Conservation (phyloP, 1,284 basidiomycete species). For the Coriolopsis trogii region DNA sequence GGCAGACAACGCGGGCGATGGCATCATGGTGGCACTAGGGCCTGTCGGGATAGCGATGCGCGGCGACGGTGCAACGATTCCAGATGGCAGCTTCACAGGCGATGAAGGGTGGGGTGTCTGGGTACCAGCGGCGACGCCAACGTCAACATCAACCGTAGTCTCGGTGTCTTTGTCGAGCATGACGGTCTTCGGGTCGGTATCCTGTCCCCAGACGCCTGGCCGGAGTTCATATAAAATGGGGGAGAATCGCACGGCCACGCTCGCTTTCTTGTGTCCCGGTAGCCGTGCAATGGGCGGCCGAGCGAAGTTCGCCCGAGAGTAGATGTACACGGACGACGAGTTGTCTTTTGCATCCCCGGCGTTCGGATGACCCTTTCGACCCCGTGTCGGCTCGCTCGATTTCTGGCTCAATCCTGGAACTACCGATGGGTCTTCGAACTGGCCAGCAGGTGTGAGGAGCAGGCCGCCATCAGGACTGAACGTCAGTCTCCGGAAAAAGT, state of each 20-base stretch:
- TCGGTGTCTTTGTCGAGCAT: constrained; percentile 74
- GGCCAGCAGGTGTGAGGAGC: constrained; percentile 92
- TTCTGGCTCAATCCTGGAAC: constrained; percentile 43
- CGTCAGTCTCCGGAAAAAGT: constrained; percentile 92
- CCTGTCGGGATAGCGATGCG: constrained; percentile 41
- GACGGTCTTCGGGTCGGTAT: constrained; percentile 52
- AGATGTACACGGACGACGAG: constrained; percentile 87
- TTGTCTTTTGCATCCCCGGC: constrained; percentile 39
- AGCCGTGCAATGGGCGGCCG: constrained; percentile 91
- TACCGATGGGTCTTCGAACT: constrained; percentile 89
- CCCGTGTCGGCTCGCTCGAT: constrained; percentile 46
- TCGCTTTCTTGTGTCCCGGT: constrained; percentile 95
- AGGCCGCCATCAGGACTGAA: constrained; percentile 96
- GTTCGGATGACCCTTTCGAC: constrained; percentile 53
- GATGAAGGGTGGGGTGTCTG: constrained; percentile 21
- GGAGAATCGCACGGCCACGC: constrained; percentile 92
- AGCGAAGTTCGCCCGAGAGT: constrained; percentile 92
- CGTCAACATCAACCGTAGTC: constrained; percentile 63
- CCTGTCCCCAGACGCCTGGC: constrained; percentile 50
- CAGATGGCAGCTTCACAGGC: constrained; percentile 17
- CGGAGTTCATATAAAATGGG: constrained; percentile 92
- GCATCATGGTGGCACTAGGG: constrained; percentile 39
- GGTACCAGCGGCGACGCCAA: constrained; percentile 13
- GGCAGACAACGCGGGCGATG: constrained; percentile 64
- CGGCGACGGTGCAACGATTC: constrained; percentile 39